Conservation (phyloP, 768 basidiomycete species). For the Suillus decipiens region DNA sequence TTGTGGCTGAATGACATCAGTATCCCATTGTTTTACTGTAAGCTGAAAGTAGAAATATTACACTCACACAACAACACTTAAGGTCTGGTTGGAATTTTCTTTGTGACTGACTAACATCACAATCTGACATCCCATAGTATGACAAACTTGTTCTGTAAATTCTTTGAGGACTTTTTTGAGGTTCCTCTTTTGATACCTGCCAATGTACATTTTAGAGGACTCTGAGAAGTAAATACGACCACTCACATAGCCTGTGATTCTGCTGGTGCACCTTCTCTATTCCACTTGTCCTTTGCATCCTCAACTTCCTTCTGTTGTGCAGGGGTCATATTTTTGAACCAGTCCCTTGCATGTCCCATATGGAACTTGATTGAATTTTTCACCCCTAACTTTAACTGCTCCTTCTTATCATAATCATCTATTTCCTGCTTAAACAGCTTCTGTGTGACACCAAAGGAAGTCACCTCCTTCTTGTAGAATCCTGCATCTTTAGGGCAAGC, state of each 20-base stretch:
- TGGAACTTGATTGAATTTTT: background rate
- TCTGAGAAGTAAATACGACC: background rate
- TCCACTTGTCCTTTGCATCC: background rate
- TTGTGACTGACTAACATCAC: constrained; percentile 1
- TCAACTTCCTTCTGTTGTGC: background rate
- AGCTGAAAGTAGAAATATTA: too few species aligned
- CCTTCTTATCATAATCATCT: background rate
- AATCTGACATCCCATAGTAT: background rate
- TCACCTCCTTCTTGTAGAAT: background rate
- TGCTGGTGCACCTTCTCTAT: background rate
- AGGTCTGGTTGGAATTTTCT: background rate
- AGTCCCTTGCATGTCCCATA: background rate
- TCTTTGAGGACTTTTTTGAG: background rate
- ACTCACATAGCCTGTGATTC: background rate
- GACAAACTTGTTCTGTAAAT: background rate
- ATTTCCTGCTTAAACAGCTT: background rate
- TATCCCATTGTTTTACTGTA: too few species aligned
- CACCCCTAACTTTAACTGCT: background rate
- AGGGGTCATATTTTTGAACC: background rate
- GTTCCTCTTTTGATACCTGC: constrained; percentile 2
- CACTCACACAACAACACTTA: too few species aligned
- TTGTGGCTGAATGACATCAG: too few species aligned
- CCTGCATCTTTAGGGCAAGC: background rate
- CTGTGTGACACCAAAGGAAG: background rate
- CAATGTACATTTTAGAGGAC: background rate